Base-by-base conservation (phyloP, 805 yeast genomes). In the Kuraishia hungarica region DNA sequence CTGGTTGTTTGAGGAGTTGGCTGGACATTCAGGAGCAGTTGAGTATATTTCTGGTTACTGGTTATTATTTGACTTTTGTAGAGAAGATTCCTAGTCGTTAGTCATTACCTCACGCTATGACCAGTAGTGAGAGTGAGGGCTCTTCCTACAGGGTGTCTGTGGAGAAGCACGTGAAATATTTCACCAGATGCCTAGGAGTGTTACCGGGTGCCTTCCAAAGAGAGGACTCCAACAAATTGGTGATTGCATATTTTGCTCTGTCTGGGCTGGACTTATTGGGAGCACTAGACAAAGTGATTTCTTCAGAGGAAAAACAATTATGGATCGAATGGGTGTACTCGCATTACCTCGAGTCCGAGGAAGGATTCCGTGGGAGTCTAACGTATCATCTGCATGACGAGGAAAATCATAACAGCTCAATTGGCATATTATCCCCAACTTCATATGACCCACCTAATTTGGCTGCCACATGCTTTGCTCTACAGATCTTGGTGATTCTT, bases 391-490 rank as follows among this genome's bases (percentile, higher is more conserved):
- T 64, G 35, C 57, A 54, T 4, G 20, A 28, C 28, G 23, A 29
- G 6, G 52, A 19, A 2, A 35, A 51, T 29, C 43, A 3, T 35
- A 4, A 35, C 17, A 15, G 43, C 11, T 6, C n/a, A 11, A 26
- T 49, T n/a, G n/a, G n/a, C n/a, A n/a, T n/a, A n/a, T n/a, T 35
- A 50, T 59, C 21, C 60, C 60, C 2, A 53, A 51, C 10, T 15
- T 17, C 43, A 35, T 84, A 81, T 61, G 91, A 85, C 62, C 71
- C 82, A 1, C 81, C 92, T 1, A 86, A 82, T 59, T 67, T 89
- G 6, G 80, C 93, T 0, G 82, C 91, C 5, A 91, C 97, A 0
- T 82, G 84, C 60, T 87, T 91, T 70, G 92, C 89, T 1, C 67
- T 91, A 39, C 77, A 81, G 39, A 72, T 78, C 11, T 71, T 87